These are phyloP conservation scores for Candida khao-thaluensis DNA, from an alignment of 805 yeast species.

Conservation along the genomic window DNA sequence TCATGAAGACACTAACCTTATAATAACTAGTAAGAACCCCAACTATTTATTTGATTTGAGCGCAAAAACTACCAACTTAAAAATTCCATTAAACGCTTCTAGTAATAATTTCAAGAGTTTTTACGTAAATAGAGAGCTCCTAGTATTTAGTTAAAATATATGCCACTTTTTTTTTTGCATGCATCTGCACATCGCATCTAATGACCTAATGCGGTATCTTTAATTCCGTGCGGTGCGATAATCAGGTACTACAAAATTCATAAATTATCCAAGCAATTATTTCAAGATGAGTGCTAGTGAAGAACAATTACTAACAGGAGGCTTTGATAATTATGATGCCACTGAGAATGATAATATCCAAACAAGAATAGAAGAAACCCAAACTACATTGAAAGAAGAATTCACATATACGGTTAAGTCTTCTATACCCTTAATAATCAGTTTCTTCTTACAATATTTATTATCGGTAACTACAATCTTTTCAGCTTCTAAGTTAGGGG, in stretches of 20 bases:
- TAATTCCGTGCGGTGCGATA: constrained; percentile 6
- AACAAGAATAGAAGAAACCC: background rate
- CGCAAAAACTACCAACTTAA: constrained; percentile 2
- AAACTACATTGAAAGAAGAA: constrained; percentile 14
- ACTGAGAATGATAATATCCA: background rate
- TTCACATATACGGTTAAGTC: constrained; percentile 28
- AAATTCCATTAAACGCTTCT: constrained; percentile 3
- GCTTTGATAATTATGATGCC: constrained; percentile 12
- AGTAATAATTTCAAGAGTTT: constrained; percentile 8
- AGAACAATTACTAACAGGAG: constrained; percentile 15
- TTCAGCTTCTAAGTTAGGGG: constrained; percentile 77
- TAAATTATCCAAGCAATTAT: no score
- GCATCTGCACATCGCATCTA: constrained; percentile 2
- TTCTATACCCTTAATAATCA: constrained; percentile 61
- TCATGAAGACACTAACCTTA: constrained; percentile 4
- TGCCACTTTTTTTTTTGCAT: background rate
- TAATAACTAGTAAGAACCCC: constrained; percentile 5
- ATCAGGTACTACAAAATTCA: no score
- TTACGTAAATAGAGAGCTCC: background rate
- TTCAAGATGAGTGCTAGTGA: constrained; percentile 12
- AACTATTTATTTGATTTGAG: constrained; percentile 5
- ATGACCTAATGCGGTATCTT: background rate
- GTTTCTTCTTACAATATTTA: constrained; percentile 68
- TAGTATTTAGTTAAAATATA: constrained; percentile 12
- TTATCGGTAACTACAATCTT: constrained; percentile 73